A percentile compares a stretch with the other conserved stretches of the same genome.
These are phyloP conservation scores for Berberis vulgaris DNA, from an alignment of 164 flowering plant genomes.

Conservation along the genomic window DNA sequence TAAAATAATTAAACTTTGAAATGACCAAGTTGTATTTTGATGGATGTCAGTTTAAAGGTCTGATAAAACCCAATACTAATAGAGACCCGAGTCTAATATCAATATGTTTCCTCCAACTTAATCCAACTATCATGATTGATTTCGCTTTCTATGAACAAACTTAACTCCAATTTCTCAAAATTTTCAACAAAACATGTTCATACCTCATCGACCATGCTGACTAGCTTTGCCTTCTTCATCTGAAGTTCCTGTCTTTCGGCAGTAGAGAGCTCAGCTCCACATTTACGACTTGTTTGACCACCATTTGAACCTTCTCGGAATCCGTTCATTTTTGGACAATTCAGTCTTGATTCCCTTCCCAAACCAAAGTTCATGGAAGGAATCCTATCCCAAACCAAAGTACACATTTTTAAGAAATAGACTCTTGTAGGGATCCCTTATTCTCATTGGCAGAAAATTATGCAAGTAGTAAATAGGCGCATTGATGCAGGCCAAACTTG, in stretches of 20 bases:
- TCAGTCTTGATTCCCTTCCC: conserved; percentile 36
- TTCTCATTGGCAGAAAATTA: too few species aligned
- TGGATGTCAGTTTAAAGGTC: conserved; percentile 5
- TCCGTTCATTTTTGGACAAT: conserved; percentile 22
- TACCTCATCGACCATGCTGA: conserved; percentile 95
- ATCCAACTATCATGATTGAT: not conserved
- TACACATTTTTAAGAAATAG: too few species aligned
- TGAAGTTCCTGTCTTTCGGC: conserved; percentile 91
- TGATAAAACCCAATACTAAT: not conserved
- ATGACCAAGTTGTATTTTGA: not conserved
- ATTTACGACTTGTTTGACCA: conserved; percentile 30
- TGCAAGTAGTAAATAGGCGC: too few species aligned
- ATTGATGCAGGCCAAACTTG: too few species aligned
- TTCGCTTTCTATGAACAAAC: conserved; percentile 7
- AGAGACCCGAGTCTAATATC: not conserved
- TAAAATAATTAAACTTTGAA: not conserved
- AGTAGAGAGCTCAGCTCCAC: conserved; percentile 52
- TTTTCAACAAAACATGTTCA: not conserved
- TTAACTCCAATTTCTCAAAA: not conserved
- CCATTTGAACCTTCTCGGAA: conserved; percentile 32
- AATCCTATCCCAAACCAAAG: too few species aligned
- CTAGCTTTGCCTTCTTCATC: conserved; percentile 94
- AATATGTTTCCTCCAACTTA: not conserved
- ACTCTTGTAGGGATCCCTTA: too few species aligned
- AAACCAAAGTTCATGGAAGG: too few species aligned